Conservation (phyloP, 257 asterid species). For the Solanum rostratum region DNA sequence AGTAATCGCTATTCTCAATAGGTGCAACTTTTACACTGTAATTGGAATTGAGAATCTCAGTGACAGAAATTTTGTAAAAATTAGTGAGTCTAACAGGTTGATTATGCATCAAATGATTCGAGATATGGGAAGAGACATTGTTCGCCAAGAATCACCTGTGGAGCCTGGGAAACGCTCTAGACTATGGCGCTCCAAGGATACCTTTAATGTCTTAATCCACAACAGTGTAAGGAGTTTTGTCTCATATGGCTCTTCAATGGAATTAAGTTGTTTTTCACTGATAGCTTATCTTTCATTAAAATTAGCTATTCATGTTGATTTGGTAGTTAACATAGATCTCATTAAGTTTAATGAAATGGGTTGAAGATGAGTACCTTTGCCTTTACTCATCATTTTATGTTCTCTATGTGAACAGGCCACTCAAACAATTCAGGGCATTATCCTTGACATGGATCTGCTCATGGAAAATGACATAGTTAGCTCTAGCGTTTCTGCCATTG, state of each 20-base stretch:
- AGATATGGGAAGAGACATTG: slow-evolving; percentile 9
- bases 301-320: background rate
- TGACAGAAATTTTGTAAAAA: background rate
- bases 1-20: background rate
- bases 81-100: background rate
- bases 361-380: background rate
- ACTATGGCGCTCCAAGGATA: slow-evolving; percentile 4
- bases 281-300: background rate
- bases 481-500: background rate
- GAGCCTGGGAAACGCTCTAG: slow-evolving; percentile 9
- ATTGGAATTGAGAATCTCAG: slow-evolving; percentile 5
- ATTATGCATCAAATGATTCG: slow-evolving; percentile 6
- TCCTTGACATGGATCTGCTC: slow-evolving; percentile 7
- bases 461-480: background rate
- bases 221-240: background rate
- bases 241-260: background rate
- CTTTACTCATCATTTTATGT: background rate
- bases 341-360: background rate
- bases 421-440: slow-evolving; percentile 5
- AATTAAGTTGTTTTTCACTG: background rate
- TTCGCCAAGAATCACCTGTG: slow-evolving; percentile 5
- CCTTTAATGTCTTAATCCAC: background rate
- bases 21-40: background rate
- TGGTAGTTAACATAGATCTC: background rate
- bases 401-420: slow-evolving; percentile 5